These are phyloP conservation scores for Diplosphaera chodatii DNA, from an alignment of 139 green algal species.

Conservation along the genomic window DNA sequence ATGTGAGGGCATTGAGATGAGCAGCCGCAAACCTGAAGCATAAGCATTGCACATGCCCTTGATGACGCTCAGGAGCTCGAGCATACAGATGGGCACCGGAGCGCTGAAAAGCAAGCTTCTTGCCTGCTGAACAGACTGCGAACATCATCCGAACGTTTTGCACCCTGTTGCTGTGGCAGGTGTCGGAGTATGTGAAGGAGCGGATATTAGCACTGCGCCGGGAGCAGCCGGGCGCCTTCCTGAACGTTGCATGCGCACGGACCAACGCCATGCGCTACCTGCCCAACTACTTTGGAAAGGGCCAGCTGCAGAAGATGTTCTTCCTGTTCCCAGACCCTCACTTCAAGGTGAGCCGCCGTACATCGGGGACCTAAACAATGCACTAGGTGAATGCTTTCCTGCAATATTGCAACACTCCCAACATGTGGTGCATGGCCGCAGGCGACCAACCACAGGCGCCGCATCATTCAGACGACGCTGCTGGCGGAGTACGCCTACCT, in stretches of 20 bases:
- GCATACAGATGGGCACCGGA: no score
- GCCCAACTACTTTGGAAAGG: conserved; percentile 91
- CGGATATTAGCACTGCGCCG: conserved; percentile 67
- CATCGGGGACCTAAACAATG: no score
- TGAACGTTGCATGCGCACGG: conserved; percentile 76
- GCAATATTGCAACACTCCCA: conserved; percentile 4
- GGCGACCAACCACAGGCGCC: conserved; percentile 58
- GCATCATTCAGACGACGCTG: conserved; percentile 86
- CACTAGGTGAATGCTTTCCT: no score
- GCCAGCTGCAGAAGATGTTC: conserved; percentile 94
- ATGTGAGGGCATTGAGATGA: no score
- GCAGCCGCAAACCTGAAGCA: no score
- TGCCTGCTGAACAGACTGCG: no score
- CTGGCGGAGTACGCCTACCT: conserved; percentile 94
- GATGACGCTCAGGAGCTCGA: no score
- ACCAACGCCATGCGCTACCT: conserved; percentile 95
- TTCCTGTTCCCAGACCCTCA: conserved; percentile 93
- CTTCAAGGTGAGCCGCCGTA: conserved; percentile 36
- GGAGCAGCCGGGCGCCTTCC: conserved; percentile 48
- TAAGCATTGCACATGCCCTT: no score
- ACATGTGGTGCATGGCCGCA: no score
- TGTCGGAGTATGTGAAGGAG: conserved; percentile 84
- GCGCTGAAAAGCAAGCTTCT: no score
- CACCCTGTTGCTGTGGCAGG: no score
- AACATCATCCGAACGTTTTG: no score